Evolutionary conservation across 164 flowering plant species (phyloP), one percentile per base, ranked within the genome.

Genomic region (Tetracentron sinense): DNA sequence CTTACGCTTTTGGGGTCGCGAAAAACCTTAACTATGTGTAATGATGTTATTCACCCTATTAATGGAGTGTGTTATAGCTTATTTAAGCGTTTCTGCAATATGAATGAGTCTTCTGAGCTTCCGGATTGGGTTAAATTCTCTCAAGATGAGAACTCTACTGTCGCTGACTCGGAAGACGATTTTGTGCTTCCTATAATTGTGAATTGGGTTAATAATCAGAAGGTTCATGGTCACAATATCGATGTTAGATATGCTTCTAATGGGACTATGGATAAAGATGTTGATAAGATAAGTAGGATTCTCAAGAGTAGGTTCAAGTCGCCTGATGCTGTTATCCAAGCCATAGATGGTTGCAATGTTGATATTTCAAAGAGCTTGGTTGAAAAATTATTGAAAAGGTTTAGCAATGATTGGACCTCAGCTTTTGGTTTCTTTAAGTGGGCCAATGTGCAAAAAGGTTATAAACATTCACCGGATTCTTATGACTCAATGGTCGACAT

Each of bases 371-470:
- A 72, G 47, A 54, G 52, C 46, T 65, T 80, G 74, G 71, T 84
- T 52, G 72, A 72, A 20, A 84, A 71, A 64, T 47, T 83, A 27
- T 62, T 84, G 75, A 75, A 61, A 72, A 77, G 86, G 56, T 88
- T 78, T 57, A 68, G 72, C 75, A 78, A 78, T 72, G 78, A 83
- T 17, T 88, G 91, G 90, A 59, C 73, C 19, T 55, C 72, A 2
- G 82, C 95, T 54, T 83, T 77, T 47, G 88, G 83, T 22, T 57
- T 83, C 59, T 88, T 85, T 81, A 74, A 42, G 54, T 85, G 90
- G 95, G 89, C 82, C 42, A 59, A 69, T 46, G 20, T 30, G 57
- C 84, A 73, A 77, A 64, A 31, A 25, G 77, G 76, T 68, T 80
- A 73, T 62, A 54, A 17, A 31, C 79, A 73, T 67, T 61, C 82